phyloP scores from a whole-genome alignment of 2,329 filamentous ascomycete genomes.

The Tolypocladium ovalisporum region DNA sequence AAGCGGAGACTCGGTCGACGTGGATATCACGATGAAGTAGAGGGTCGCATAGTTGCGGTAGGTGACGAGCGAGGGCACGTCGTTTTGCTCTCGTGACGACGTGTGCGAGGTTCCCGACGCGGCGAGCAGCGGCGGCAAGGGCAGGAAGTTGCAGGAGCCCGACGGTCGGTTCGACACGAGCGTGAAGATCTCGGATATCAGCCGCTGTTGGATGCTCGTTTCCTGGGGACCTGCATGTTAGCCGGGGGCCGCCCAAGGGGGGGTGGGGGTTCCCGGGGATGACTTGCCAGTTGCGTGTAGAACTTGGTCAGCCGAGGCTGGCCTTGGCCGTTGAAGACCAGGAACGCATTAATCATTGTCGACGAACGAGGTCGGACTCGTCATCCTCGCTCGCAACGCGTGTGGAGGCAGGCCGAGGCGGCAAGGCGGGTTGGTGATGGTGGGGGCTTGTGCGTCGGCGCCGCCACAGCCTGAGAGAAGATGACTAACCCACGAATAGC shows the following conservation, averaged over 20 bases:
- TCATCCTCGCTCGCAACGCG: not conserved
- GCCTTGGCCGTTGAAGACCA: slow-evolving; percentile 97
- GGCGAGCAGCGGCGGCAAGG: slow-evolving; percentile 56
- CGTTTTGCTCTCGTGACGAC: slow-evolving; percentile 63
- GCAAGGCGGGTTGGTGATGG: not conserved
- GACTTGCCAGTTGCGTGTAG: slow-evolving; percentile 80
- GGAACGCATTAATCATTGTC: slow-evolving; percentile 92
- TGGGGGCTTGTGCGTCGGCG: not conserved
- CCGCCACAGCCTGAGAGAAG: not conserved
- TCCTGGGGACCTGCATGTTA: slow-evolving; percentile 49
- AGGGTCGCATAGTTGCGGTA: slow-evolving; percentile 98
- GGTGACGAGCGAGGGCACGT: slow-evolving; percentile 88
- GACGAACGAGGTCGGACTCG: slow-evolving; percentile 1
- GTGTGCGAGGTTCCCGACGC: slow-evolving; percentile 51
- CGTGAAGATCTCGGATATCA: slow-evolving; percentile 94
- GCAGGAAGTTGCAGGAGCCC: slow-evolving; percentile 96
- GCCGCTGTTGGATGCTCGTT: slow-evolving; percentile 89
- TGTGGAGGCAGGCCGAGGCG: not conserved
- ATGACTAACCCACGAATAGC: not conserved
- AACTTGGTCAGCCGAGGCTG: slow-evolving; percentile 96
- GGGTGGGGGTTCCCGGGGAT: not conserved
- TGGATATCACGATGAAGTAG: slow-evolving; percentile 97
- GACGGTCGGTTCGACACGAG: slow-evolving; percentile 84
- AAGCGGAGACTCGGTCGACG: slow-evolving; percentile 88
- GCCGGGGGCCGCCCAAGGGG: not conserved